These are phyloP conservation scores for Angophora floribunda DNA, from an alignment of 345 rosid genomes.

Conservation along the genomic window DNA sequence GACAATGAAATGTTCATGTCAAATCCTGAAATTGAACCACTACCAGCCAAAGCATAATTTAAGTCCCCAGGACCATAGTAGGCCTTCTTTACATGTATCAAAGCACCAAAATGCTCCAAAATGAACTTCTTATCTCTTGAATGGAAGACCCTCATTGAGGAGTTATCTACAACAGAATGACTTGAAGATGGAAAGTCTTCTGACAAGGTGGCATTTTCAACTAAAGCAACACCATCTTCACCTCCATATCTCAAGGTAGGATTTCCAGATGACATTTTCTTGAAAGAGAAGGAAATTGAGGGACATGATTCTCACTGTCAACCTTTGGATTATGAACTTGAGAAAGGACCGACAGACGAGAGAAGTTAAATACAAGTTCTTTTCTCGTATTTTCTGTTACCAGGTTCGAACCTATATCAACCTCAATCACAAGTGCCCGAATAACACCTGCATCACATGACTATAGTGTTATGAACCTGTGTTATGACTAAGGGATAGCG, in stretches of 20 bases:
- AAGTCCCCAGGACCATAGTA: slow-evolving; percentile 14
- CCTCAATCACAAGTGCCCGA: slow-evolving; percentile 50
- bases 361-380: slow-evolving; percentile 46
- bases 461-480: neutral
- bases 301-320: slow-evolving; percentile 35
- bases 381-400: slow-evolving; percentile 24
- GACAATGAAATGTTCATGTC: slow-evolving; percentile 58
- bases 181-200: slow-evolving; percentile 12
- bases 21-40: slow-evolving; percentile 61
- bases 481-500: neutral
- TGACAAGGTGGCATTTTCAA: slow-evolving; percentile 27
- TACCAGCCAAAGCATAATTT: slow-evolving; percentile 55
- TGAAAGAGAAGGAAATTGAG: slow-evolving; percentile 41
- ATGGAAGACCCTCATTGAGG: slow-evolving; percentile 13
- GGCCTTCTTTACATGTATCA: slow-evolving; percentile 37
- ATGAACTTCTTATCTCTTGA: slow-evolving; percentile 40
- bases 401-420: slow-evolving; percentile 45
- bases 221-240: slow-evolving; percentile 19
- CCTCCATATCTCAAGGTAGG: slow-evolving; percentile 15
- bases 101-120: slow-evolving; percentile 48
- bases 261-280: slow-evolving; percentile 28
- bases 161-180: slow-evolving; percentile 5
- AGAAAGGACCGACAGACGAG: slow-evolving; percentile 56
- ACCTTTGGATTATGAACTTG: slow-evolving; percentile 32
- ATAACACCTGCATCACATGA: slow-evolving; percentile 41